Evolutionary conservation across 2,329 filamentous ascomycete genomes (phyloP), one percentile per base, ranked within the genome.

Genomic region (Bipolaris gigantea): DNA sequence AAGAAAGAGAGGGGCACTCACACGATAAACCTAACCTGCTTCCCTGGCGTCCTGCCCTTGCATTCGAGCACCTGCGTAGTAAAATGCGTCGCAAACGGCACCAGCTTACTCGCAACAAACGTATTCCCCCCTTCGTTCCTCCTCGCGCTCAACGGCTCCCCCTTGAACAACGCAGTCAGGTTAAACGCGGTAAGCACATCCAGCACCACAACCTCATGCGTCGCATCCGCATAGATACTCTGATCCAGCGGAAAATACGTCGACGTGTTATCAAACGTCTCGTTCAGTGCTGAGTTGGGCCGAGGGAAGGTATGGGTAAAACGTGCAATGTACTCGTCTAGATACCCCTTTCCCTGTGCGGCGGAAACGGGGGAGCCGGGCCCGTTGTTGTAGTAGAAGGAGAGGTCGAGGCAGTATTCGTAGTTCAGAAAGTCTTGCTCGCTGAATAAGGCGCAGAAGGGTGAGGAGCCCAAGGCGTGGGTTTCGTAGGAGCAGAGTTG

Each of bases 231-330:
- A 44, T 78, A 78, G 49, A 78, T 77, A 38, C 72, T 75, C 59
- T 79, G 76, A 50, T 75, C 71, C 8, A 78, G 70, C 1, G 76
- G 76, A 59, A 78, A 79, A 64, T 71, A 78, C 1, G 75, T 78
- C 1, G 69, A 63, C 11, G 68, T 70, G 57, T 76, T 74, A 61
- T 78, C 77, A 36, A 72, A 77, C 0, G 67, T 67, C 51, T 66
- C 52, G 51, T 63, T 67, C 7, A 66, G 53, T 13, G 56, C 65
- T 8, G 62, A 68, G 39, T 48, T 58, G 1, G 68, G 44, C 1
- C 19, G 6, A 0, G 68, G 68, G 41, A 62, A 68, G 9, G 56
- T 41, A 4, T 65, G 63, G 1, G 65, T 69, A 35, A 71, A 69
- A 16, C 68, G 65, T 1, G 62, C 67, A 30, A 71, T 55, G 51